A percentile compares a stretch with the other conserved stretches of the same genome.
Conservation (phyloP, 176 grass and related monocot genomes). For the Chrysopogon serrulatus region DNA sequence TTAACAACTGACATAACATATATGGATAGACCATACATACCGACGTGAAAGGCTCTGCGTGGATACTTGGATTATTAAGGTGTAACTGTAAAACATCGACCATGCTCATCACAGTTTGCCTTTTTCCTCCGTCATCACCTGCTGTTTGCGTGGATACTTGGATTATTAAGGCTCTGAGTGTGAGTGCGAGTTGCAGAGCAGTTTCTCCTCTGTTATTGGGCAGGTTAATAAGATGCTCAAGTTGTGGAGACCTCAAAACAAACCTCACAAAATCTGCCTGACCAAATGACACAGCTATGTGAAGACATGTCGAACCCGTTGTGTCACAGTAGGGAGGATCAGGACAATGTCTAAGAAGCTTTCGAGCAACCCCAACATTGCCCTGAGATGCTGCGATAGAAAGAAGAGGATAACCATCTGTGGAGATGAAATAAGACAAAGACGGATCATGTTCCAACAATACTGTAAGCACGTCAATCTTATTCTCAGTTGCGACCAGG, state of each 20-base stretch:
- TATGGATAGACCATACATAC: too few species aligned
- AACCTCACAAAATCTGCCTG: background rate
- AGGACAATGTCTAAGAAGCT: slow-evolving; percentile 10
- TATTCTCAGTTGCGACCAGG: background rate
- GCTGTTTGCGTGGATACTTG: too few species aligned
- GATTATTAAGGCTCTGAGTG: too few species aligned
- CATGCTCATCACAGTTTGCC: background rate
- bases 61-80: too few species aligned
- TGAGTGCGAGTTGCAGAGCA: background rate
- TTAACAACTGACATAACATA: too few species aligned
- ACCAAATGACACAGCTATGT: background rate
- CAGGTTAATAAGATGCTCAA: background rate
- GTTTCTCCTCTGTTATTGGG: background rate
- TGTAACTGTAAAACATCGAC: background rate
- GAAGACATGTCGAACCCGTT: slow-evolving; percentile 14
- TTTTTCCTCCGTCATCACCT: too few species aligned
- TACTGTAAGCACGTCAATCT: background rate
- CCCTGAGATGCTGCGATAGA: background rate
- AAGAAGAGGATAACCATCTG: background rate
- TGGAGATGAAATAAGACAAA: background rate
- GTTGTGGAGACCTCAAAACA: background rate
- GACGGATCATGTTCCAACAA: background rate
- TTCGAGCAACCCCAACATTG: background rate
- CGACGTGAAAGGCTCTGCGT: too few species aligned
- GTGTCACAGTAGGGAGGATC: background rate